These are phyloP conservation scores for Fusarium sp. DNA, from an alignment of 2,329 filamentous ascomycete genomes.

Conservation along the genomic window DNA sequence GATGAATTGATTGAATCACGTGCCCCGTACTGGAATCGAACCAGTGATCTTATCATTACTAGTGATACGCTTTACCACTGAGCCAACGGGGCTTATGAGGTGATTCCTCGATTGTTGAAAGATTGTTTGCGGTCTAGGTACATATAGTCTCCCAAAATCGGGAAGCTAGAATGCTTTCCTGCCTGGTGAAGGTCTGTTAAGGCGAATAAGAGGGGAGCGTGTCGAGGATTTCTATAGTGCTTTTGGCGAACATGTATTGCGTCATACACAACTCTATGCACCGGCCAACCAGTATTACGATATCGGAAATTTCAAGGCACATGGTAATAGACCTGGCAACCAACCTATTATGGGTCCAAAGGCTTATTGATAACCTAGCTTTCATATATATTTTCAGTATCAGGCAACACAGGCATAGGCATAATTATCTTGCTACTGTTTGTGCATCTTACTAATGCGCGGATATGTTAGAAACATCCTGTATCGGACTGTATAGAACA, in stretches of 20 bases:
- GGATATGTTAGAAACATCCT: not conserved
- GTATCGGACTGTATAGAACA: not conserved
- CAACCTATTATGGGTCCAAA: not conserved
- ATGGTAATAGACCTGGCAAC: not conserved
- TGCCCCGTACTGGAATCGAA: slow-evolving; percentile 42
- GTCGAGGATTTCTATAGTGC: not conserved
- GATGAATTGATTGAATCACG: not conserved
- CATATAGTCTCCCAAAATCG: not conserved
- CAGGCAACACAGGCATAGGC: not conserved
- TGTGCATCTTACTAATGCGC: too few species aligned
- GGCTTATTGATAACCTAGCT: not conserved
- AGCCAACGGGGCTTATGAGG: slow-evolving; percentile 41
- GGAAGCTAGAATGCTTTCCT: too few species aligned
- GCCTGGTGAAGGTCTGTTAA: not conserved
- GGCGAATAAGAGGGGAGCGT: not conserved
- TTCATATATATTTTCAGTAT: too few species aligned
- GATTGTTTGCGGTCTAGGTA: accelerated
- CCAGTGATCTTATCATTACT: slow-evolving; percentile 43
- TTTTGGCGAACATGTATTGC: not conserved
- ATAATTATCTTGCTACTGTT: too few species aligned
- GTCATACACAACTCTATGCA: not conserved
- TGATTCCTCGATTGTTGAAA: slow-evolving; percentile 13
- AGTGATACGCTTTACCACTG: slow-evolving; percentile 45
- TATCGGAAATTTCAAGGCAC: not conserved
- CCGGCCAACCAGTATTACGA: not conserved